Percentiles rank a stretch among this genome's conserved stretches.
Evolutionary conservation across 495 filamentous ascomycete genomes (phyloP).

Genomic region (Monascus purpureus): DNA sequence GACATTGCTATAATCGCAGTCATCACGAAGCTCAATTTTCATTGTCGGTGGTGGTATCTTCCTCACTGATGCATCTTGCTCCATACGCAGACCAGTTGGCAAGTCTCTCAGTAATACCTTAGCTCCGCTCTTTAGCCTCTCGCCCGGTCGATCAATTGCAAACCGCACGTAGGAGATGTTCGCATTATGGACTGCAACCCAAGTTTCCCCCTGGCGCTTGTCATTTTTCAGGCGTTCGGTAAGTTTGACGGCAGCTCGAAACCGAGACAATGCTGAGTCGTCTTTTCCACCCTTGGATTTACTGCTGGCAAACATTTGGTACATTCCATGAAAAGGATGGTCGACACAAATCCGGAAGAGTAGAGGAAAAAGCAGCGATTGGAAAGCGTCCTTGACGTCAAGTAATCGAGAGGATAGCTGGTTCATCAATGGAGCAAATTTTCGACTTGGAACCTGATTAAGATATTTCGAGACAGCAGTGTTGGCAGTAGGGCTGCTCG

Average conservation of each 20-base stretch:
- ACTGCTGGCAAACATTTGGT: constrained; percentile 77
- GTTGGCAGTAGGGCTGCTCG: constrained; percentile 57
- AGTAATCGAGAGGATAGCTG: constrained; percentile 85
- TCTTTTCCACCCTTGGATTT: constrained; percentile 56
- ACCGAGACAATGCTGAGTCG: constrained; percentile 54
- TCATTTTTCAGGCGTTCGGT: constrained; percentile 41
- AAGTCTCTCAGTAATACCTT: constrained; percentile 48
- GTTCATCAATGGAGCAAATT: constrained; percentile 90
- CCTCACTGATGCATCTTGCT: constrained; percentile 39
- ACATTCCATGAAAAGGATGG: constrained; percentile 92
- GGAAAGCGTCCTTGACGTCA: constrained; percentile 53
- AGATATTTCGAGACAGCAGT: constrained; percentile 58
- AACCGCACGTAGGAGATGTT: constrained; percentile 62
- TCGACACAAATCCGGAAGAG: constrained; percentile 74
- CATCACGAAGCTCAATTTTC: constrained; percentile 58
- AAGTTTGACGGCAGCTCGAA: constrained; percentile 54
- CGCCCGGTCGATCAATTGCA: constrained; percentile 46
- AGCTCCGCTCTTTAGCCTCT: constrained; percentile 52
- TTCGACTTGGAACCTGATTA: constrained; percentile 62
- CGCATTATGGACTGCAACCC: constrained; percentile 54
- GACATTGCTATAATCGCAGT: constrained; percentile 60
- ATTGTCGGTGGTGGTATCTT: constrained; percentile 81
- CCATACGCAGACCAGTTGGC: constrained; percentile 38
- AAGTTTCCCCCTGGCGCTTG: constrained; percentile 32
- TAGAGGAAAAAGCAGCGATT: constrained; percentile 53